Conservation (phyloP, 1,284 basidiomycete genomes). For the Pyrrhoderma noxium region DNA sequence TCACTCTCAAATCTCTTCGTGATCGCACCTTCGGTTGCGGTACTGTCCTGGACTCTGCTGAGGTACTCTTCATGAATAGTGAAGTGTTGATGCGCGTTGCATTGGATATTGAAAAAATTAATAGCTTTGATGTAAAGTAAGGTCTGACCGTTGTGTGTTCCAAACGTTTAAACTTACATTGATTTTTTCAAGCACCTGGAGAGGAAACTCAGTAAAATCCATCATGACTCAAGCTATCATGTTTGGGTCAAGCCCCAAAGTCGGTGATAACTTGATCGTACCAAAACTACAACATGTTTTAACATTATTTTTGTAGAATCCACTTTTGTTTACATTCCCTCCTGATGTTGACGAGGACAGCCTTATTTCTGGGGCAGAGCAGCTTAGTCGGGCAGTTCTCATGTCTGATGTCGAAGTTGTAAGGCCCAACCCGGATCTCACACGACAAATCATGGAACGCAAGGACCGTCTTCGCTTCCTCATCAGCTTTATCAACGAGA, state of each 20-base stretch:
- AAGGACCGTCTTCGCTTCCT: conserved; percentile 74
- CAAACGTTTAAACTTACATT: conserved; percentile 19
- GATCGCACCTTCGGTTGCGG: conserved; percentile 69
- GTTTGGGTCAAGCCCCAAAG: conserved; percentile 64
- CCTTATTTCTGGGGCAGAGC: conserved; percentile 73
- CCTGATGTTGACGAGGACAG: conserved; percentile 73
- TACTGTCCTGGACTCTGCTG: conserved; percentile 41
- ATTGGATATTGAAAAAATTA: conserved; percentile 55
- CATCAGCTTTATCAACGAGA: conserved; percentile 83
- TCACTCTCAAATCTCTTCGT: conserved; percentile 58
- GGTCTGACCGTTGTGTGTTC: conserved; percentile 18
- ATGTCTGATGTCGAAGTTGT: conserved; percentile 71
- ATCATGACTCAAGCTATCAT: conserved; percentile 85
- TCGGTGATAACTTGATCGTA: no score
- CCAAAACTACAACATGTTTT: no score
- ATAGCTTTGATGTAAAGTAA: conserved; percentile 51
- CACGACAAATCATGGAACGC: conserved; percentile 70
- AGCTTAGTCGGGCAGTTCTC: conserved; percentile 69
- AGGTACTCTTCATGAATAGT: conserved; percentile 57
- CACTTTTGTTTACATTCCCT: conserved; percentile 77
- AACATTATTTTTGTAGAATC: conserved; percentile 47
- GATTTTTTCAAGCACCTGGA: conserved; percentile 42
- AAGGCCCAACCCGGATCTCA: conserved; percentile 72
- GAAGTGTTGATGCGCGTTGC: conserved; percentile 59
- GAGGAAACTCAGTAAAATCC: conserved; percentile 66